Conservation (phyloP, 352 stramenopile species). For the Blastocystis sp. region DNA sequence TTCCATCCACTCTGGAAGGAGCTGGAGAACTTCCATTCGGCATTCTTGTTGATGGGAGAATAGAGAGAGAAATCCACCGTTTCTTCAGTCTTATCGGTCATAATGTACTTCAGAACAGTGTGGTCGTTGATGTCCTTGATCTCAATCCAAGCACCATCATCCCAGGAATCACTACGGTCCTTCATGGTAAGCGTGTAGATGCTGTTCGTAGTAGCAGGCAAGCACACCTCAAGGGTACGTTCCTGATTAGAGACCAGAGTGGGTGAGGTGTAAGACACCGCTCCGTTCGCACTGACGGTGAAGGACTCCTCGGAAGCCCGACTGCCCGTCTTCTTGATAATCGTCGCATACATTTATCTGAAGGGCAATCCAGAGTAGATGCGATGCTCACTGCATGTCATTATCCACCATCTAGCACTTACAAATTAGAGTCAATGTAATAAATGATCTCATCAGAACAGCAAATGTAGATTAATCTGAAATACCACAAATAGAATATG, state of each 20-base stretch:
- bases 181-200: background rate
- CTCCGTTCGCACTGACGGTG: background rate
- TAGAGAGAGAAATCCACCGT: background rate
- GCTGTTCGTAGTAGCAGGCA: background rate
- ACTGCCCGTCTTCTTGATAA: background rate
- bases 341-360: background rate
- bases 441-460: background rate
- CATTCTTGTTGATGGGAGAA: background rate
- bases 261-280: background rate
- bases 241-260: background rate
- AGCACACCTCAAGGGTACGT: background rate
- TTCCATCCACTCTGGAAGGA: background rate
- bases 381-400: background rate
- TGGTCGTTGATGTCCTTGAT: slow-evolving; percentile 1
- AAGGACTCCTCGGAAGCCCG: background rate
- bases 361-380: background rate
- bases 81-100: background rate
- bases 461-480: too few relatives aligned
- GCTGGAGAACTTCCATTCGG: slow-evolving; percentile 1
- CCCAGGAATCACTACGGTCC: background rate
- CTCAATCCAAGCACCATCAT: background rate
- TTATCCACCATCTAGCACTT: background rate
- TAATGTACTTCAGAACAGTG: slow-evolving; percentile 8
- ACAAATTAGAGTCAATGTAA: background rate
- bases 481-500: too few relatives aligned